Evolutionary conservation across 2,329 filamentous ascomycete species (phyloP).

Genomic region (Aspergillus bombycis): DNA sequence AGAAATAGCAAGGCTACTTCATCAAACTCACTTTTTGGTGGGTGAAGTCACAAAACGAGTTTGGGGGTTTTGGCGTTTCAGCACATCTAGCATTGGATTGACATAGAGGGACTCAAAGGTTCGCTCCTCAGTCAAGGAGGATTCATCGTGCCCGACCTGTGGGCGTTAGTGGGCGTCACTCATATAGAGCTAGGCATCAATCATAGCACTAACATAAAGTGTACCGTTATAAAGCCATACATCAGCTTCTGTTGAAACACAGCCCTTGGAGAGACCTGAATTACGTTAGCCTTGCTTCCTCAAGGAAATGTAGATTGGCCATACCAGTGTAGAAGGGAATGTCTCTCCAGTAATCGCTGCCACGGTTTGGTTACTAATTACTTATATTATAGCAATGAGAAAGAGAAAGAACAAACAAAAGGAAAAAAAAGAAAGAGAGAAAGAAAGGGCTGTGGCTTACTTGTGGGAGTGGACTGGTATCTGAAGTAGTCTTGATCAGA

Average conservation of each 20-base stretch:
- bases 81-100: conserved; percentile 59
- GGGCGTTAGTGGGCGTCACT: not conserved
- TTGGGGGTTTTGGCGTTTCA: conserved; percentile 60
- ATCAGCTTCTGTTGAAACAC: conserved; percentile 62
- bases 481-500: conserved; percentile 21
- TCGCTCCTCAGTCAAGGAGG: conserved; percentile 54
- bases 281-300: not conserved
- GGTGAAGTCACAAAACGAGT: conserved; percentile 51
- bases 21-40: conserved; percentile 51
- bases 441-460: conserved; percentile 24
- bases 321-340: conserved; percentile 50
- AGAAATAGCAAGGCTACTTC: not conserved
- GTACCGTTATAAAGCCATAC: conserved; percentile 62
- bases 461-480: conserved; percentile 48
- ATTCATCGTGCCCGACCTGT: conserved; percentile 60
- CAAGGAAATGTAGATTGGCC: conserved; percentile 17
- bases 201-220: conserved; percentile 50
- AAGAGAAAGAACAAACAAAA: not conserved
- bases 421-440: not conserved
- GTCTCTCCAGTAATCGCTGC: conserved; percentile 61
- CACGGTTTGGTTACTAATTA: conserved; percentile 5
- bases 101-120: conserved; percentile 64
- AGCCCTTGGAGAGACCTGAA: conserved; percentile 59
- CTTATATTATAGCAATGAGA: not conserved
- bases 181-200: not conserved